Evolutionary conservation across 106 monocot species (phyloP), one percentile per base, ranked within the genome.

Genomic region (Allium cepa): DNA sequence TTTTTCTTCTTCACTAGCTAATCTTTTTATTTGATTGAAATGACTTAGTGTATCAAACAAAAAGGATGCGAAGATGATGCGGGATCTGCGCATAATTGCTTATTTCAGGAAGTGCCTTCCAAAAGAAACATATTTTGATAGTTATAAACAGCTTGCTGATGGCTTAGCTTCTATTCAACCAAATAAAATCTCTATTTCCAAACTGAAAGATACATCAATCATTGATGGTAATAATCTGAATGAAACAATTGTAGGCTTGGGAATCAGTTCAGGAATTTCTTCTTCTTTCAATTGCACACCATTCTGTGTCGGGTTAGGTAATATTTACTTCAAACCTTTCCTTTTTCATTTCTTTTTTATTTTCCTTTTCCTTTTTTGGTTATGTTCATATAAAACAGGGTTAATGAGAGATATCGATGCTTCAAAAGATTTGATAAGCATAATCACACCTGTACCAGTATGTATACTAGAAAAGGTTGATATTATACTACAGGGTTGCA

Each of bases 81-180:
- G 83, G 66, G 89, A 94, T 46, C 49, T 78, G 47, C 78, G 89
- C 36, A 60, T 90, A 14, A 50, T 82, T 49, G 85, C 83, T 12
- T 94, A 94, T 71, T 89, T 90, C 64, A 79, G 77, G 72, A 86
- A 94, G 53, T 90, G 89, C 50, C 66, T 94, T 56, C 86, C 89
- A 46, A 69, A 36, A 11, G 80, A 80, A 26, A 45, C 77, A 61
- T 26, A 75, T 11, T 73, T 82, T 7, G 53, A 73, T 49, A 76
- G 66, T 10, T 63, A 78, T 68, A 70, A 78, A 47, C 75, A 90
- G 26, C 71, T 94, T 71, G 74, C 53, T 46, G 48, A 73, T 26
- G 72, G 17, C 65, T 69, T 94, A 56, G 94, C 83, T 68, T 85
- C 87, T 45, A 60, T 88, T 72, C 69, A 78, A 77, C 79, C 87